Evolutionary conservation across 768 basidiomycete species (phyloP).

Genomic region (Leccinum subtestaceum): DNA sequence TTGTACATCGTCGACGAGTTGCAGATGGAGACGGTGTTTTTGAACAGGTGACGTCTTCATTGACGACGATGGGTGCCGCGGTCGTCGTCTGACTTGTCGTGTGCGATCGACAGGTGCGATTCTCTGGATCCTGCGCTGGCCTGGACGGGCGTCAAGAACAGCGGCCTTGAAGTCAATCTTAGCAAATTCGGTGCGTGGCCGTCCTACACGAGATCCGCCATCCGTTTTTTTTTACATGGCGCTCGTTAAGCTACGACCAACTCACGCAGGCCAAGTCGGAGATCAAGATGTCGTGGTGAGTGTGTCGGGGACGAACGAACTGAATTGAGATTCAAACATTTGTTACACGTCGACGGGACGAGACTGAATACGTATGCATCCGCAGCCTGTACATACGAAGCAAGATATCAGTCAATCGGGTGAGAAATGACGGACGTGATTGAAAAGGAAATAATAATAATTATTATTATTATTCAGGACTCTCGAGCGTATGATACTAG

Average conservation of each 20-base stretch:
- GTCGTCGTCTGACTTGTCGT: not conserved
- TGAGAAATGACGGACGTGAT: not conserved
- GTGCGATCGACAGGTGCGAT: conserved; percentile 59
- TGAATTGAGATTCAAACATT: no score
- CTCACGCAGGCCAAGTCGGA: no score
- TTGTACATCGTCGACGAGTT: conserved; percentile 59
- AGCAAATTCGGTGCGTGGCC: conserved; percentile 60
- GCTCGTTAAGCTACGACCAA: no score
- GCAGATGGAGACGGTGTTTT: conserved; percentile 88
- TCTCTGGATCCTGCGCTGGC: conserved; percentile 88
- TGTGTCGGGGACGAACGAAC: no score
- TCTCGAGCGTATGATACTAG: conserved; percentile 23
- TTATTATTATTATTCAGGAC: conserved; percentile 34
- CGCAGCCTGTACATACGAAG: not conserved
- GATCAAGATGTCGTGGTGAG: no score
- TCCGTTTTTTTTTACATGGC: not conserved
- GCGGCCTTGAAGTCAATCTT: conserved; percentile 33
- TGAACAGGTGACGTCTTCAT: conserved; percentile 63
- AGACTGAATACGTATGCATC: no score
- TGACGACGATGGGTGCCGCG: no score
- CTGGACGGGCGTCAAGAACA: conserved; percentile 49
- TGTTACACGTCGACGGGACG: no score
- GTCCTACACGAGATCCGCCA: not conserved
- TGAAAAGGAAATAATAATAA: not conserved
- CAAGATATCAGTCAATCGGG: not conserved